A percentile compares a stretch with the other conserved stretches of the same genome.
Evolutionary conservation across 371 early-diverging fungal genomes (phyloP).

Genomic region (Mycotypha africana): DNA sequence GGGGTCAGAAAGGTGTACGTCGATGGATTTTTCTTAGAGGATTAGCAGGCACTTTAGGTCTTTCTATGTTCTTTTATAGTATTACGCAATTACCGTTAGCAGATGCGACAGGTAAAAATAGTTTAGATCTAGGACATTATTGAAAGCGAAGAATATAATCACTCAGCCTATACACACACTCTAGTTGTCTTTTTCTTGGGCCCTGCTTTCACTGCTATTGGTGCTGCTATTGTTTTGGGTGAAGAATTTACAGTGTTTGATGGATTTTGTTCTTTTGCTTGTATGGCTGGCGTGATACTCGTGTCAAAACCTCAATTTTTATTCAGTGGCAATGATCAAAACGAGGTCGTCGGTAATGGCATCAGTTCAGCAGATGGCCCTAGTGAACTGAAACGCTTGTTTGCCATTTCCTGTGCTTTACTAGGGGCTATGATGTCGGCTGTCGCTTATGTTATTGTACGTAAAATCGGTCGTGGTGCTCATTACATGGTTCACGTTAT

Average conservation of each 20-base stretch:
- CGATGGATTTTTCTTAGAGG: slow-evolving; percentile 62
- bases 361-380: background rate
- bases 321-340: slow-evolving; percentile 27
- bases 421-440: slow-evolving; percentile 59
- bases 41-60: slow-evolving; percentile 57
- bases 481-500: slow-evolving; percentile 74
- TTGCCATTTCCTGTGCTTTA: slow-evolving; percentile 50
- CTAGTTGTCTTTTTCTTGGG: slow-evolving; percentile 70
- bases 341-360: background rate
- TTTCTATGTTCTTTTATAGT: slow-evolving; percentile 70
- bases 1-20: slow-evolving; percentile 48
- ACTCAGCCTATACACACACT: no score
- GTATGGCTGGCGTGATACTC: slow-evolving; percentile 61
- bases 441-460: slow-evolving; percentile 67
- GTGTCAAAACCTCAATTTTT: slow-evolving; percentile 63
- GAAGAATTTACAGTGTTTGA: slow-evolving; percentile 67
- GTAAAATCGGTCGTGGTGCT: slow-evolving; percentile 58
- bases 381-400: slow-evolving; percentile 17
- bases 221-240: slow-evolving; percentile 56
- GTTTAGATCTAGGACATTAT: no score
- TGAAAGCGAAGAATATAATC: background rate
- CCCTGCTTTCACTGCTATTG: slow-evolving; percentile 69
- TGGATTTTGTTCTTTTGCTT: slow-evolving; percentile 42
- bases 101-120: slow-evolving; percentile 68
- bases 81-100: slow-evolving; percentile 63